Base-by-base conservation (phyloP, 768 basidiomycete genomes). In the Pleurotus cornucopiae region DNA sequence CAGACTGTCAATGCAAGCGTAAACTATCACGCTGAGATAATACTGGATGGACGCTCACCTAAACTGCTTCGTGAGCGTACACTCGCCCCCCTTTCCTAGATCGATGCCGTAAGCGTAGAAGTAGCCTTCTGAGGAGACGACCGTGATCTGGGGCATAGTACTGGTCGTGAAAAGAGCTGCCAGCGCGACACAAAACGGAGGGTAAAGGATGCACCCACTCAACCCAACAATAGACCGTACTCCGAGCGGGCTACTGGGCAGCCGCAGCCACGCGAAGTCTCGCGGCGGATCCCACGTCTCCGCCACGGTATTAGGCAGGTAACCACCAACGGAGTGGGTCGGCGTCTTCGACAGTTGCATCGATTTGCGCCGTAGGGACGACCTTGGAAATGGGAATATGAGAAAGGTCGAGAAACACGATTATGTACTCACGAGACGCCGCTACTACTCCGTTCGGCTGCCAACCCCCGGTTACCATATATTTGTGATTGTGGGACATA, bases 281-380 rank as follows among this genome's bases (percentile, higher is more conserved):
- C 96, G 77, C 37, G 91, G 80, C 0, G 97, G 97, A 63, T 98
- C 97, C 94, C 95, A 99, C 73, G 98, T 85, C 67, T 97, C 96
- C n/a, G 94, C 91, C 46, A 98, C 70, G 1, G 91, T 87, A 61
- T 87, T 89, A 0, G 96, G 95, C 0, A 94, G 78, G 64, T 93
- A 93, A 0, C 87, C 87, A 13, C 93, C 91, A 14, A 93, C 77
- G 3, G 88, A 86, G 16, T 86, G 78, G 0, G 90, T 86, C 43
- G 94, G 67, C 45, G 77, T 81, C 64, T 89, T 87, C 2, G 89
- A 88, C 63, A 94, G 66, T 53, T 89, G 85, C 64, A 91, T 59
- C 2, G 90, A 92, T 56, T 83, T 84, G 18, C 85, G 76, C 26
- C 88, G 79, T 21, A 93, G 71, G 58, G 72, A 80, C 1, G 83